phyloP scores from a whole-genome alignment of 345 rosid species.

The Mallotus nudiflorus region DNA sequence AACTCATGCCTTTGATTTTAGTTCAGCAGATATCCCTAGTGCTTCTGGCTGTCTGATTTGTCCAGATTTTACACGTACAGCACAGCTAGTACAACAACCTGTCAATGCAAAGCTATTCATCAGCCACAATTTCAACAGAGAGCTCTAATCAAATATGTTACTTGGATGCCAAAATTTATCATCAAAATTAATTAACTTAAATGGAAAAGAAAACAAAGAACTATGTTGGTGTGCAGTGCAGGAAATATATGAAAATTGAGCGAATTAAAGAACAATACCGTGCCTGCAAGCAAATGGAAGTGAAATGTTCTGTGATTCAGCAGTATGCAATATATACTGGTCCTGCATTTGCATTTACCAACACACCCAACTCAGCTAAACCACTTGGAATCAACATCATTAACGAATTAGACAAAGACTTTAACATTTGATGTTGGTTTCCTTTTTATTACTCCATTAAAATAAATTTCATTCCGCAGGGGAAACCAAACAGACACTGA shows the following conservation, averaged over 20 bases:
- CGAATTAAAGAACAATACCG: slow-evolving; percentile 42
- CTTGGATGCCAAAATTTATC: too few relatives aligned
- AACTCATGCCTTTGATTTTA: slow-evolving; percentile 75
- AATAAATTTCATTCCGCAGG: too few relatives aligned
- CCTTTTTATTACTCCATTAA: too few relatives aligned
- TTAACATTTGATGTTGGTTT: too few relatives aligned
- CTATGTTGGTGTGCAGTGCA: too few relatives aligned
- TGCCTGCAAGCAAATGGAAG: slow-evolving; percentile 99
- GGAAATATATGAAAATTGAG: too few relatives aligned
- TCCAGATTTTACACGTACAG: slow-evolving; percentile 90
- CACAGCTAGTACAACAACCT: slow-evolving; percentile 99
- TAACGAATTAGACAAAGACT: too few relatives aligned
- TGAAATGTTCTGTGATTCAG: slow-evolving; percentile 71
- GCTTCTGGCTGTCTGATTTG: slow-evolving; percentile 92
- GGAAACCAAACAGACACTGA: too few relatives aligned
- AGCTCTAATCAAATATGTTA: too few relatives aligned
- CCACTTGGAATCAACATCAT: too few relatives aligned
- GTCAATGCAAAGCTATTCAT: slow-evolving; percentile 21
- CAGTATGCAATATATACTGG: slow-evolving; percentile 91
- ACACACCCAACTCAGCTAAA: neutral
- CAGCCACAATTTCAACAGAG: neutral
- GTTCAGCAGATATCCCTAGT: slow-evolving; percentile 86
- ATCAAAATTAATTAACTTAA: too few relatives aligned
- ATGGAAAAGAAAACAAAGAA: too few relatives aligned
- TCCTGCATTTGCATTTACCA: slow-evolving; percentile 57